Evolutionary conservation across 768 basidiomycete genomes (phyloP), one percentile per base, ranked within the genome.

Genomic region (Rhodotorula paludigena): DNA sequence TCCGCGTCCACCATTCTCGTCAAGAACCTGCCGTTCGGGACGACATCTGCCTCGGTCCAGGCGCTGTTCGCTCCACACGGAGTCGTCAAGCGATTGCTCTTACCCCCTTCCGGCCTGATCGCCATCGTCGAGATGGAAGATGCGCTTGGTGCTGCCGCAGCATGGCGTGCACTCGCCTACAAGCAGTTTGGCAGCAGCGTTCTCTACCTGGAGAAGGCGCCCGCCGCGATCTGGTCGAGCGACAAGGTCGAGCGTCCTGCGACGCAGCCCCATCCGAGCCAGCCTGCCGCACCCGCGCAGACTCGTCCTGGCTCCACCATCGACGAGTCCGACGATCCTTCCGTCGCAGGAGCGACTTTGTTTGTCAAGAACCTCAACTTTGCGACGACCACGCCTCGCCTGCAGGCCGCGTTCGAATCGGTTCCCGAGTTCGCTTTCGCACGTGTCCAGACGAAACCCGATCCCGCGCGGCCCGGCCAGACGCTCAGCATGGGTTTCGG

Each of bases 351-450:
- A n/a, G 81, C 83, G 28, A 97, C 93, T 23, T 83, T 97, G 21
- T 97, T 91, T 78, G 82, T 97, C 78, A 97, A 97, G 84, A 97
- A 97, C 74, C 81, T 99, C 48, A 82, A 90, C n/a, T 98, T 97
- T 80, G 81, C 84, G n/a, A 97, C 93, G 39, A 88, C 90, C 0
- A 81, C 86, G 39, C 87, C 88, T 64, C 83, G 86, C 32, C 82
- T 99, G 21, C 79, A 80, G 8, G 81, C 84, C 53, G 82, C 88
- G 41, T 89, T 94, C 76, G 82, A 84, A 39, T 82, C 86, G 66
- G 81, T 98, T 0, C 86, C 89, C 5, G 86, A 84, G 14, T 96
- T 91, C 78, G 81, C 84, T 1, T 97, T 93, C 76, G 89, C 92
- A 30, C 87, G 65, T 4, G 84, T 97, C 11, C 91, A 97, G 77